Base-by-base conservation (phyloP, 2,329 filamentous ascomycete species). In the Ophiognomonia clavigignenti-juglandacearum region DNA sequence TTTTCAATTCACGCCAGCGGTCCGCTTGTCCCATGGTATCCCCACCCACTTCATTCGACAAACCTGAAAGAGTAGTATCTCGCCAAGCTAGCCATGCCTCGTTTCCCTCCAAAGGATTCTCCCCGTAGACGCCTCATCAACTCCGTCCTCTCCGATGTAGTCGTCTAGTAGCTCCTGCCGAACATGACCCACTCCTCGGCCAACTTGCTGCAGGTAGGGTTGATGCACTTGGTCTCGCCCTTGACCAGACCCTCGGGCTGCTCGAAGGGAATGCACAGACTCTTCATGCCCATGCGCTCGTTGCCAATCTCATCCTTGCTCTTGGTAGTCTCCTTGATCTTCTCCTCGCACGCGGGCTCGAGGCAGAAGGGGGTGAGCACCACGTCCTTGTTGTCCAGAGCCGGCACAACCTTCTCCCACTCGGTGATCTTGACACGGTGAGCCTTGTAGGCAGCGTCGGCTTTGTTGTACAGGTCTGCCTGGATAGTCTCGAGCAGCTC, bases 151-250 rank as follows among this genome's bases (percentile, higher is more conserved):
- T 3, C 1, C 18, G 3, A 32, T 18, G 39, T 75, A 82, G 63
- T 82, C 82, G 63, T 76, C 40, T 75, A 82, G 63, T 82, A 82
- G 63, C 77, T 85, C 70, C 86, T 77, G 60, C 92, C 92, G 68
- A 96, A 97, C 83, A 96, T 86, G 67, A 88, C 87, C 86, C 88
- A 97, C 61, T 85, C 80, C 74, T 92, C 82, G 16, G 92, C 92
- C 42, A 82, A 70, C 54, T 74, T 75, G 52, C 74, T 73, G 70
- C 92, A 97, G 61, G 92, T 85, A 35, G 92, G 92, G 75, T 88
- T 96, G 59, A 92, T 75, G 65, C 93, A 98, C 70, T 93, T 91
- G 49, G 89, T 96, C 71, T 88, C 85, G 41, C 88, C 91, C 55
- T 81, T 73, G 54, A 86, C 78, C 54, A 95, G 73, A 20, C 85